phyloP scores from a whole-genome alignment of 2,329 filamentous ascomycete species.

The Coniochaeta hoffmannii region DNA sequence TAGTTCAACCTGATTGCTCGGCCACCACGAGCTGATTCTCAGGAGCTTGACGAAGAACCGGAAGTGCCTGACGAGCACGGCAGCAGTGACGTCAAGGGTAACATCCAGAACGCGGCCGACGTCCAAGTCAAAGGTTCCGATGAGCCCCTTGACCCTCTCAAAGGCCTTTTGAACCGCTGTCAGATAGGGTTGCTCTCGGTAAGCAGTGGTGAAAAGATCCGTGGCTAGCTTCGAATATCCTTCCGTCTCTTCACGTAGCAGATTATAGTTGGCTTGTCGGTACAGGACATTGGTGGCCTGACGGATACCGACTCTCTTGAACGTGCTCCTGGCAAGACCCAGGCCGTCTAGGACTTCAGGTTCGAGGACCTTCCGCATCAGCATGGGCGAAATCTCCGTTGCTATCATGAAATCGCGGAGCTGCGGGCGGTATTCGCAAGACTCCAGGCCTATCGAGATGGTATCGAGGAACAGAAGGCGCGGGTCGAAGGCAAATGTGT shows the following conservation, averaged over 20 bases:
- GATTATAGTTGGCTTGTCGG: constrained; percentile 92
- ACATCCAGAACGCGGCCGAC: constrained; percentile 92
- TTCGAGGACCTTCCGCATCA: constrained; percentile 81
- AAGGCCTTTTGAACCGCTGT: constrained; percentile 80
- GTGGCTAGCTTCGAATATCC: constrained; percentile 95
- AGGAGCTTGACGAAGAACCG: constrained; percentile 93
- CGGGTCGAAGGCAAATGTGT: constrained; percentile 48
- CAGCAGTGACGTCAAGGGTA: constrained; percentile 89
- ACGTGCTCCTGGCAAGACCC: constrained; percentile 77
- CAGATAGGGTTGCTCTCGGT: constrained; percentile 62
- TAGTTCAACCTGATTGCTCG: constrained; percentile 48
- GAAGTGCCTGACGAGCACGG: constrained; percentile 85
- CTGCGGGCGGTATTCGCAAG: constrained; percentile 34
- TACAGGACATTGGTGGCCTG: constrained; percentile 92
- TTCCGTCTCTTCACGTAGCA: constrained; percentile 90
- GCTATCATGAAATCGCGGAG: constrained; percentile 64
- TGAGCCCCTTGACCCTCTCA: constrained; percentile 85
- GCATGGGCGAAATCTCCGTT: constrained; percentile 61
- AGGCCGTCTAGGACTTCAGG: constrained; percentile 65
- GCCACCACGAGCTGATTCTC: constrained; percentile 95
- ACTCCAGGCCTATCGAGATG: constrained; percentile 69
- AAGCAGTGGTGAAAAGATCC: constrained; percentile 86
- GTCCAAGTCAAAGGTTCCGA: constrained; percentile 94
- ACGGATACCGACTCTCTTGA: constrained; percentile 73
- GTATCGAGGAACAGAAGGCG: constrained; percentile 75